Conservation (phyloP, 192 early-diverging fungal genomes). For the Backusella sp. region DNA sequence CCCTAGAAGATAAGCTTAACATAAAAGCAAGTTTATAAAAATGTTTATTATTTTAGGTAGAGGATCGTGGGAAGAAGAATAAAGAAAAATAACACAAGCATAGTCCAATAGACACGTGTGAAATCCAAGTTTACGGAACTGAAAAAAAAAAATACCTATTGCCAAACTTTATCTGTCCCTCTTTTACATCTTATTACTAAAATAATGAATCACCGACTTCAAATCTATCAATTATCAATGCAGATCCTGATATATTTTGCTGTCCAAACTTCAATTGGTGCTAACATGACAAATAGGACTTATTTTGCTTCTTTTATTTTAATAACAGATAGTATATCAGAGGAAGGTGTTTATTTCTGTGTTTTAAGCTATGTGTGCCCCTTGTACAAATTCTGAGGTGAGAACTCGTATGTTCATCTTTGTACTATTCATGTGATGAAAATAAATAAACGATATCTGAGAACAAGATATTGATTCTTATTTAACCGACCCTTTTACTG, state of each 20-base stretch:
- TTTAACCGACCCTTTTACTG: background rate
- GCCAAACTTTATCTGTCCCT: background rate
- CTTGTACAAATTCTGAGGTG: too few relatives aligned
- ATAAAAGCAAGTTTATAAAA: background rate
- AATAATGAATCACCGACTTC: background rate
- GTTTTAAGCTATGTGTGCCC: background rate
- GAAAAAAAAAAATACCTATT: background rate
- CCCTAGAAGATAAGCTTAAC: background rate
- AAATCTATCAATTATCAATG: background rate
- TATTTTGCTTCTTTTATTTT: background rate
- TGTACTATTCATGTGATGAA: too few relatives aligned
- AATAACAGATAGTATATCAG: background rate
- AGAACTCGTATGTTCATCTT: too few relatives aligned
- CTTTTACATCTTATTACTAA: background rate
- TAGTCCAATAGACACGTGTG: background rate
- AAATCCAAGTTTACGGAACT: background rate
- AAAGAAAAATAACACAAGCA: background rate
- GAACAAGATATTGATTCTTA: background rate
- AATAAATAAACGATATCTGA: background rate
- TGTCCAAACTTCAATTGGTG: background rate
- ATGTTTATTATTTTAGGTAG: background rate
- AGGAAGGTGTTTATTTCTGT: background rate
- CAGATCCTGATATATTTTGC: background rate
- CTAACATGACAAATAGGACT: background rate
- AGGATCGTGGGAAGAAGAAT: background rate